These are phyloP conservation scores for Amauroascus niger DNA, from an alignment of 2,329 filamentous ascomycete genomes.

Conservation along the genomic window DNA sequence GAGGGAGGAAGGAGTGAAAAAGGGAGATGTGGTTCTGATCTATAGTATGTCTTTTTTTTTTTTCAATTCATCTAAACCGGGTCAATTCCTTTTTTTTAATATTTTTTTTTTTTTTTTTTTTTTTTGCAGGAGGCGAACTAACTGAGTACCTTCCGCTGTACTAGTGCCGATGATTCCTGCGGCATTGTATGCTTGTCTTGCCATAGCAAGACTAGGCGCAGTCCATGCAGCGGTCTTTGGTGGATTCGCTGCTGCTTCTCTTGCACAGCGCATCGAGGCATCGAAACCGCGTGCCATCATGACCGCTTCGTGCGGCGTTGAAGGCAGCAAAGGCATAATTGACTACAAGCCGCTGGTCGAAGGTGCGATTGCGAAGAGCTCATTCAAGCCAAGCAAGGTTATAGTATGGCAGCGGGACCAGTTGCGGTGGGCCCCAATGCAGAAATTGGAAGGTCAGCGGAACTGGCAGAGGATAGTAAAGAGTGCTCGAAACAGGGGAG, in stretches of 20 bases:
- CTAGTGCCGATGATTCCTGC: conserved; percentile 91
- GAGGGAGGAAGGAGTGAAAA: conserved; percentile 68
- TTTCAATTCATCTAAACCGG: too few relatives aligned
- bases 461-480: conserved; percentile 71
- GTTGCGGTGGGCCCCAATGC: conserved; percentile 61
- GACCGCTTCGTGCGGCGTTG: conserved; percentile 86
- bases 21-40: conserved; percentile 77
- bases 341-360: conserved; percentile 69
- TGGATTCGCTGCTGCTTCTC: conserved; percentile 69
- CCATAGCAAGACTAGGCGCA: conserved; percentile 69
- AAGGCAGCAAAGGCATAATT: conserved; percentile 69
- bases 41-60: conserved; percentile 55
- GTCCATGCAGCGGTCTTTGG: conserved; percentile 91
- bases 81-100: too few relatives aligned
- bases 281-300: conserved; percentile 66
- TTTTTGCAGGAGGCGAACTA: too few relatives aligned
- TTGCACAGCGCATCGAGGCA: conserved; percentile 82
- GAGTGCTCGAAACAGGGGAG: conserved; percentile 55
- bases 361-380: conserved; percentile 57
- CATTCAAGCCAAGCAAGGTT: conserved; percentile 61
- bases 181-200: conserved; percentile 75
- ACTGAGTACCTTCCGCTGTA: too few relatives aligned
- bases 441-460: conserved; percentile 57
- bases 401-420: conserved; percentile 79
- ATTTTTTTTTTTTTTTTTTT: too few relatives aligned